Evolutionary conservation across 768 basidiomycete species (phyloP).

Genomic region (Boletellus sp.): DNA sequence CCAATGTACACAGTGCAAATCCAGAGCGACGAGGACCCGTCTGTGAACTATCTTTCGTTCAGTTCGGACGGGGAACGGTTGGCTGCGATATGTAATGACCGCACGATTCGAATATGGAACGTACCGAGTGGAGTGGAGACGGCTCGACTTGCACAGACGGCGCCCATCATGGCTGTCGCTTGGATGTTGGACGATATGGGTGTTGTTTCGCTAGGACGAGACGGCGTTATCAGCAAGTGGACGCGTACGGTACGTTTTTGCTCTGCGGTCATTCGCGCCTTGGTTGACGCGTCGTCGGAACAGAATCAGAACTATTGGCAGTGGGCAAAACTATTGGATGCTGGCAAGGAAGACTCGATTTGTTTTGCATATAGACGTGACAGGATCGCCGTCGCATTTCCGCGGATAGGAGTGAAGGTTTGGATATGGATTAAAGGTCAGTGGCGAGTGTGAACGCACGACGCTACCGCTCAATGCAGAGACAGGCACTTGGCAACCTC

Average conservation of each 20-base stretch:
- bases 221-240: conserved; percentile 61
- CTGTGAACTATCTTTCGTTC: conserved; percentile 47
- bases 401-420: conserved; percentile 56
- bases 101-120: conserved; percentile 62
- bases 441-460: neutral
- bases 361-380: conserved; percentile 56
- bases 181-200: conserved; percentile 62
- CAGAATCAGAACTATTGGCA: conserved; percentile 53
- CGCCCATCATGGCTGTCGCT: conserved; percentile 44
- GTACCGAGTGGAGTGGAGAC: conserved; percentile 47
- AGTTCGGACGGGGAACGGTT: conserved; percentile 52
- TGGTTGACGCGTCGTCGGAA: neutral
- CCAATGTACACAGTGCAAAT: conserved; percentile 37
- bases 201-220: conserved; percentile 52
- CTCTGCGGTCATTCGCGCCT: neutral
- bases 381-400: conserved; percentile 60
- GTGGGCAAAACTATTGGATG: conserved; percentile 53
- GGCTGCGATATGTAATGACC: conserved; percentile 59
- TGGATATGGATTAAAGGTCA: conserved; percentile 60
- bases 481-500: conserved; percentile 59
- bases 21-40: conserved; percentile 45
- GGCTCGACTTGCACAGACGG: conserved; percentile 52
- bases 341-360: conserved; percentile 42
- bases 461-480: conserved; percentile 1
- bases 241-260: conserved; percentile 44